A percentile compares a stretch with the other conserved stretches of the same genome.
Evolutionary conservation across 1,284 basidiomycete genomes (phyloP).

Genomic region (Porodaedalea pini): DNA sequence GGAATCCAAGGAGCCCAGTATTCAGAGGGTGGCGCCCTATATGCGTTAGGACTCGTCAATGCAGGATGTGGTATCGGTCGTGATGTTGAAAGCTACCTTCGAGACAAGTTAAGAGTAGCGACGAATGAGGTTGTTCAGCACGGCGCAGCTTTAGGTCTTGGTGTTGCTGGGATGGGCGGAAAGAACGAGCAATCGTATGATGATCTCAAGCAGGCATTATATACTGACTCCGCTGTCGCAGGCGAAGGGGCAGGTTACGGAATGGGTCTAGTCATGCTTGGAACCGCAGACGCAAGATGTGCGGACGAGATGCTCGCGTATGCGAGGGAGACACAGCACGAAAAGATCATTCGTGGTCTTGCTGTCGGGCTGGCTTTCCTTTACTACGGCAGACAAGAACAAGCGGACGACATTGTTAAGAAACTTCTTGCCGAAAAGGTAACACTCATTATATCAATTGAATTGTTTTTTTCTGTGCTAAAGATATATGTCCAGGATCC

Average conservation of each 20-base stretch:
- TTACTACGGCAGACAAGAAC: constrained; percentile 87
- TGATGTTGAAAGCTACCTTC: constrained; percentile 69
- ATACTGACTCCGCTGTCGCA: constrained; percentile 89
- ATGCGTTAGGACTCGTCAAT: constrained; percentile 92
- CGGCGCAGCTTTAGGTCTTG: constrained; percentile 90
- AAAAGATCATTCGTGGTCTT: constrained; percentile 95
- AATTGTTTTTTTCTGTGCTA: background rate
- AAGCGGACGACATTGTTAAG: constrained; percentile 78
- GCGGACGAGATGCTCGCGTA: constrained; percentile 93
- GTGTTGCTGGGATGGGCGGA: constrained; percentile 89
- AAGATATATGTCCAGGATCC: constrained; percentile 69
- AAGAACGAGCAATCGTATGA: constrained; percentile 88
- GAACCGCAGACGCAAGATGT: constrained; percentile 73
- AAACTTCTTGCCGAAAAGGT: constrained; percentile 84
- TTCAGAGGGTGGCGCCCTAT: constrained; percentile 90
- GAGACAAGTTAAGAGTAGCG: constrained; percentile 70
- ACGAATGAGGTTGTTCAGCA: constrained; percentile 87
- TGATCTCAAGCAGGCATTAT: constrained; percentile 82
- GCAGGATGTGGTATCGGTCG: constrained; percentile 77
- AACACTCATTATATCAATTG: constrained; percentile 21
- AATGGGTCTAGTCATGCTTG: constrained; percentile 96
- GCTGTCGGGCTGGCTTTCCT: constrained; percentile 89
- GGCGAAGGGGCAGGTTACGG: constrained; percentile 93
- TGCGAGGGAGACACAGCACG: constrained; percentile 93
- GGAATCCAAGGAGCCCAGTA: constrained; percentile 74